A percentile compares a stretch with the other conserved stretches of the same genome.
Evolutionary conservation across 495 filamentous ascomycete species (phyloP).

Genomic region (Xylaria scruposa): DNA sequence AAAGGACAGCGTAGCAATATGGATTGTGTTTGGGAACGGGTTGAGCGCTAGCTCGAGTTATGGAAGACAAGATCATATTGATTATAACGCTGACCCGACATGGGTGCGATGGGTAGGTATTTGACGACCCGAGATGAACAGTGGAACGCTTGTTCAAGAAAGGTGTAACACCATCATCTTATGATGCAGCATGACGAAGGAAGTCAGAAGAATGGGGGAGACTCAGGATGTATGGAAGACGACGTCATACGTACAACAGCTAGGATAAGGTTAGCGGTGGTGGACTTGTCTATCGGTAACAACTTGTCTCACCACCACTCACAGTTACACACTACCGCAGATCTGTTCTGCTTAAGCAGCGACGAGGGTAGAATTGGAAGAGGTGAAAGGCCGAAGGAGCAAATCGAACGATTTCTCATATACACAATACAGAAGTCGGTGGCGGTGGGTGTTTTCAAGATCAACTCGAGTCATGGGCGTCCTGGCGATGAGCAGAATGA

Average conservation of each 20-base stretch:
- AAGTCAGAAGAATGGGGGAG: slow-evolving; percentile 13
- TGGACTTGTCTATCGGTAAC: background rate
- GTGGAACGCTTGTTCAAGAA: slow-evolving; percentile 15
- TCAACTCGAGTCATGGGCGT: slow-evolving; percentile 5
- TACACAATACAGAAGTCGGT: background rate
- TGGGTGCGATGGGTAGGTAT: background rate
- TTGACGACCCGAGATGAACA: background rate
- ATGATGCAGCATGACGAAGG: background rate
- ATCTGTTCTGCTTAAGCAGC: background rate
- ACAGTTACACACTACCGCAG: background rate
- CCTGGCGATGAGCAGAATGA: background rate
- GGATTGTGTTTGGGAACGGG: background rate
- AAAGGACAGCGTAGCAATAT: background rate
- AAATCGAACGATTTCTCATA: background rate
- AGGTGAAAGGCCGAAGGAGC: background rate
- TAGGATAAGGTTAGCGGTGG: slow-evolving; percentile 4
- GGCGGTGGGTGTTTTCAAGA: slow-evolving; percentile 5
- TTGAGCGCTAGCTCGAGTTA: background rate
- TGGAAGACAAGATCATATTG: background rate
- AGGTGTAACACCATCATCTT: slow-evolving; percentile 7
- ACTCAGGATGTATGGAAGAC: background rate
- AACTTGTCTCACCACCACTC: slow-evolving; percentile 13
- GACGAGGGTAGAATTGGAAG: background rate
- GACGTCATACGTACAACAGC: slow-evolving; percentile 29
- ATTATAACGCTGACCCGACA: background rate